Evolutionary conservation across 208 protist genomes (phyloP), one percentile per base, ranked within the genome.

Genomic region (Trypanosoma congolense): DNA sequence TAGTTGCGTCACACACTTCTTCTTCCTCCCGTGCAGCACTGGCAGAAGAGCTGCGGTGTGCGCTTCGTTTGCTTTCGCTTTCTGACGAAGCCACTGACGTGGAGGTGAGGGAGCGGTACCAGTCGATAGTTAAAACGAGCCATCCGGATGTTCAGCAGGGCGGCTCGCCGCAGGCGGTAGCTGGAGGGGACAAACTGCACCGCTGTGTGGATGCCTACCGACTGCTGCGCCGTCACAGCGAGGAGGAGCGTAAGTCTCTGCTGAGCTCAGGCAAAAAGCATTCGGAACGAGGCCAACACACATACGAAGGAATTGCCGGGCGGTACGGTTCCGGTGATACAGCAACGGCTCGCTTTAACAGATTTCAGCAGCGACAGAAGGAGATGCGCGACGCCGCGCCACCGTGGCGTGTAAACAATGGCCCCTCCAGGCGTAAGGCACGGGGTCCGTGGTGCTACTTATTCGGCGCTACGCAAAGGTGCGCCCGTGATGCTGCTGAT

Each of bases 41-140:
- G 18, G n/a, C 14, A 51, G 59, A 66, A 10, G 75, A 77, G 36
- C 51, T 90, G 0, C 65, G 66, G 25, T 22, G 28, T 2, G 77
- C 83, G 2, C 52, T 91, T 47, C 62, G 50, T 9, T 48, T 51
- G 1, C 63, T 91, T 21, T 38, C 54, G 2, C 70, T 91, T 12
- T 1, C 56, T 19, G 56, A 70, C 5, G 42, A 70, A 42, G 65
- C 70, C 56, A 85, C 65, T 0, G 83, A 91, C 44, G 64, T 36
- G 4, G 83, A 91, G 19, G 68, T 91, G 3, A 87, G 82, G 46
- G 6, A 35, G 1, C 67, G 70, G 0, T 91, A 83, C 55, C 79
- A 77, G 14, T 25, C 55, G 8, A 73, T 81, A 18, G 79, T 69
- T 0, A 84, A 80, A 41, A 55, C 33, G 2, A 65, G 76, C 46